Evolutionary conservation across 2,329 filamentous ascomycete genomes (phyloP).

Genomic region (Aspergillus sclerotialis): DNA sequence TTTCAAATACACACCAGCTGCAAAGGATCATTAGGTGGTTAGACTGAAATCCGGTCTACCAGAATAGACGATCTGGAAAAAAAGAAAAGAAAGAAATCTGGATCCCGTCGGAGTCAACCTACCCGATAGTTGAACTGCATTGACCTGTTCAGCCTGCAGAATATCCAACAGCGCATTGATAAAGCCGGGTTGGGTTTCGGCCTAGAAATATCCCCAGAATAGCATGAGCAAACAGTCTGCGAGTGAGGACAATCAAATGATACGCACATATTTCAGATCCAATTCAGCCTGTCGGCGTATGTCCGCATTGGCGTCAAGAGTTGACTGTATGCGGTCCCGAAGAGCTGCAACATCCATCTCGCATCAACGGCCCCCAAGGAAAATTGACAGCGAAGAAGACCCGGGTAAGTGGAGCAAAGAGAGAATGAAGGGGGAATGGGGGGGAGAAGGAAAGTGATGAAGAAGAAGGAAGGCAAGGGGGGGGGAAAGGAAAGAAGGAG

Average conservation of each 20-base stretch:
- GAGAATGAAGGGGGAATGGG: constrained; percentile 1
- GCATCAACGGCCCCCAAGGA: constrained; percentile 27
- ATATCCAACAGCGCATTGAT: constrained; percentile 86
- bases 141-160: constrained; percentile 78
- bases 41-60: constrained; percentile 2
- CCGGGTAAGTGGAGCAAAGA: constrained; percentile 7
- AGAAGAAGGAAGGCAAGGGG: constrained; percentile 6
- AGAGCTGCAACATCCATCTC: constrained; percentile 56
- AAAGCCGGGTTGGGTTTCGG: constrained; percentile 85
- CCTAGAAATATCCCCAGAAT: constrained; percentile 45
- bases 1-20: constrained; percentile 96
- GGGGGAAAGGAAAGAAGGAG: background rate
- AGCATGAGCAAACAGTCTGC: constrained; percentile 7
- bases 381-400: constrained; percentile 18
- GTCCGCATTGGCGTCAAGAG: constrained; percentile 56
- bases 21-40: constrained; percentile 8
- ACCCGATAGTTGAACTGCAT: constrained; percentile 82
- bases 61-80: too few relatives aligned
- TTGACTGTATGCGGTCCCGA: constrained; percentile 57
- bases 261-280: constrained; percentile 57
- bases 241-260: constrained; percentile 8
- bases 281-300: constrained; percentile 56
- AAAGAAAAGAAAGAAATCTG: constrained; percentile 3
- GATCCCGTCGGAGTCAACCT: constrained; percentile 39
- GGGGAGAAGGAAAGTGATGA: constrained; percentile 1